A percentile compares a stretch with the other conserved stretches of the same genome.
Evolutionary conservation across 208 protist genomes (phyloP).

Genomic region (Zelonia costaricensis): DNA sequence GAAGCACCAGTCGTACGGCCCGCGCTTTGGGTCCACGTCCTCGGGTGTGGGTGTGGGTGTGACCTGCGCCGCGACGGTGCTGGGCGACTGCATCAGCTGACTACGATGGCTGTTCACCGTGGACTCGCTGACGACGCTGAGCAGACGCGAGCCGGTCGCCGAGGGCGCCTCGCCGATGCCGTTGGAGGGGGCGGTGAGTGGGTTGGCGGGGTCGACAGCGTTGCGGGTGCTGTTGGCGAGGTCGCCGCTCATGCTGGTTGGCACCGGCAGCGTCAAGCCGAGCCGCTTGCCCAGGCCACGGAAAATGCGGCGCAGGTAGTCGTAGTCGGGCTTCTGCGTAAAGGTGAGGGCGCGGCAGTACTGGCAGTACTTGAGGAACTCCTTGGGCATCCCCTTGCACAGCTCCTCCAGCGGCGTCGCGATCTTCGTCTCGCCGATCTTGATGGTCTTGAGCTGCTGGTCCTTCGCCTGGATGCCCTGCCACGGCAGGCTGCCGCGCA

Average conservation of each 20-base stretch:
- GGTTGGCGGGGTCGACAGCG: conserved; percentile 12
- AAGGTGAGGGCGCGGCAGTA: conserved; percentile 83
- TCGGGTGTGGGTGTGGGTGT: conserved; percentile 4
- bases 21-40: conserved; percentile 29
- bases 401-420: conserved; percentile 63
- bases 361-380: conserved; percentile 70
- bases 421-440: conserved; percentile 88
- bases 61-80: conserved; percentile 27
- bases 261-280: conserved; percentile 19
- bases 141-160: conserved; percentile 14
- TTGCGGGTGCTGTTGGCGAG: neutral
- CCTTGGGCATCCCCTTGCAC: conserved; percentile 61
- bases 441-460: conserved; percentile 69
- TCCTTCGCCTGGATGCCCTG: conserved; percentile 89
- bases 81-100: conserved; percentile 1
- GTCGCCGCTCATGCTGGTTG: neutral
- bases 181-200: conserved; percentile 2
- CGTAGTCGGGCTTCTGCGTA: conserved; percentile 80
- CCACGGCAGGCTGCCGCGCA: conserved; percentile 92
- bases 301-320: conserved; percentile 76
- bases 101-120: conserved; percentile 15
- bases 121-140: conserved; percentile 12
- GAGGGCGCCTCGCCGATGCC: neutral
- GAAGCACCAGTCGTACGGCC: conserved; percentile 81
- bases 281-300: conserved; percentile 36